Evolutionary conservation across 164 flowering plant genomes (phyloP).

Genomic region (Vitis riparia): DNA sequence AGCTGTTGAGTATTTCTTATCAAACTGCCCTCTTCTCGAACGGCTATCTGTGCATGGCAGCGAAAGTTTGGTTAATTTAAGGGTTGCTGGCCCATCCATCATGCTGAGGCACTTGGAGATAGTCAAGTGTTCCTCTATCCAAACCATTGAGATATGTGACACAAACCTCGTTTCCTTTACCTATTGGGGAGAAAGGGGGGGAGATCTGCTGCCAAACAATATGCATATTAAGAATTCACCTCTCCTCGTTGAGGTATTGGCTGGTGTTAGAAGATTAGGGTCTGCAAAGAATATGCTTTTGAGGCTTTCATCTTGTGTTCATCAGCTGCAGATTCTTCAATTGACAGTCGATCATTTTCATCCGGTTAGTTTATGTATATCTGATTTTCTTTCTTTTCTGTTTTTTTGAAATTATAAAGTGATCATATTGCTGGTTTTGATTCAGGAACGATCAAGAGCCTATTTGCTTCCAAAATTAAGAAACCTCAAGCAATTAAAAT

Average conservation of each 20-base stretch:
- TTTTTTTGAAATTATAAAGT: too few species aligned
- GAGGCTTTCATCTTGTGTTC: slow-evolving; percentile 12
- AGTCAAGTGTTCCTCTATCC: slow-evolving; percentile 6
- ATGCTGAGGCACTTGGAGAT: slow-evolving; percentile 15
- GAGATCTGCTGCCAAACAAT: neutral
- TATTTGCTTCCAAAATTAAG: slow-evolving; percentile 8
- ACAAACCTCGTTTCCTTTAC: slow-evolving; percentile 15
- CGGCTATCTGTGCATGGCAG: slow-evolving; percentile 12
- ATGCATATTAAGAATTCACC: slow-evolving; percentile 14
- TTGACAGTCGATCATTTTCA: slow-evolving; percentile 8
- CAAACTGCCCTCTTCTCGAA: slow-evolving; percentile 4
- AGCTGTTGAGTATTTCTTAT: slow-evolving; percentile 7
- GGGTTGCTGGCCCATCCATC: slow-evolving; percentile 3
- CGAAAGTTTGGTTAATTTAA: slow-evolving; percentile 13
- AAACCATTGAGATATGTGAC: slow-evolving; percentile 12
- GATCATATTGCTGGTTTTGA: neutral
- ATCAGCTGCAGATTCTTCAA: slow-evolving; percentile 17
- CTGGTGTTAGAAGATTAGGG: slow-evolving; percentile 8
- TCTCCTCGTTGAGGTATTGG: slow-evolving; percentile 13
- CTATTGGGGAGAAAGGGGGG: slow-evolving; percentile 7
- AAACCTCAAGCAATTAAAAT: slow-evolving; percentile 13
- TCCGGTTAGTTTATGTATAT: neutral
- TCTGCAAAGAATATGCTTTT: slow-evolving; percentile 11
- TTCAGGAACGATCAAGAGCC: slow-evolving; percentile 3
- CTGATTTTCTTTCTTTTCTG: neutral